A percentile compares a stretch with the other conserved stretches of the same genome.
Conservation (phyloP, 2,329 filamentous ascomycete species). For the Colletotrichum tanaceti region DNA sequence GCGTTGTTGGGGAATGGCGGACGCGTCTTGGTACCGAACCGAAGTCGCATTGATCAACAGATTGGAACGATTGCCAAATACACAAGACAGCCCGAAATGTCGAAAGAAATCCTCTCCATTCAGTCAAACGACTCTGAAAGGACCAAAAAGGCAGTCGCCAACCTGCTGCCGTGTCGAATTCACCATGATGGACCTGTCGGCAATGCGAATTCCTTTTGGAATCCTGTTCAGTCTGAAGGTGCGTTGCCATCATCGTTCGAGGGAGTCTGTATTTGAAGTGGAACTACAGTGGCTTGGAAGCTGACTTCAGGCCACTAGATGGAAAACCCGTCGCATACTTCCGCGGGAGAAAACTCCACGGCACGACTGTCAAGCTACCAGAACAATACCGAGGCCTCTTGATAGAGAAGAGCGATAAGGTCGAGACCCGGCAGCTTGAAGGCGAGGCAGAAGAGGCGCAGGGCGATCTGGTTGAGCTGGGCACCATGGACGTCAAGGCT, state of each 20-base stretch:
- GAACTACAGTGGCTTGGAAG: neutral
- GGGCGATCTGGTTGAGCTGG: slow-evolving; percentile 57
- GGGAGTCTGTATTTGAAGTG: neutral
- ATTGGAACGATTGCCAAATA: neutral
- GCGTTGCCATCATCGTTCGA: slow-evolving; percentile 42
- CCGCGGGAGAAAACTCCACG: slow-evolving; percentile 82
- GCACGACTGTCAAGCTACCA: slow-evolving; percentile 74
- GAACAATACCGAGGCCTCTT: slow-evolving; percentile 77
- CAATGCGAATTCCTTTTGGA: slow-evolving; percentile 76
- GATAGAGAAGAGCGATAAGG: slow-evolving; percentile 56
- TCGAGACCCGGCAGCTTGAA: slow-evolving; percentile 49
- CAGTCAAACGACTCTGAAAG: slow-evolving; percentile 43
- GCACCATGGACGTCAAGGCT: slow-evolving; percentile 71
- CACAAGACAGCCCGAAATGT: slow-evolving; percentile 48
- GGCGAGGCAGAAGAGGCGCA: slow-evolving; percentile 58
- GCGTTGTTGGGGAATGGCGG: neutral
- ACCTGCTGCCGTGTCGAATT: slow-evolving; percentile 84
- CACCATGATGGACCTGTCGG: slow-evolving; percentile 80
- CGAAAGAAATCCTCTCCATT: slow-evolving; percentile 57
- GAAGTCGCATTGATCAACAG: neutral
- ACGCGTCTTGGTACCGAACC: slow-evolving; percentile 24
- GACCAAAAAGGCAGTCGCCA: slow-evolving; percentile 62
- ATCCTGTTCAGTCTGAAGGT: slow-evolving; percentile 63
- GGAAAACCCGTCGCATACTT: slow-evolving; percentile 72
- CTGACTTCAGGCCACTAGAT: slow-evolving; percentile 53